phyloP scores from a whole-genome alignment of 352 stramenopile species.

The Phytophthora cactorum region DNA sequence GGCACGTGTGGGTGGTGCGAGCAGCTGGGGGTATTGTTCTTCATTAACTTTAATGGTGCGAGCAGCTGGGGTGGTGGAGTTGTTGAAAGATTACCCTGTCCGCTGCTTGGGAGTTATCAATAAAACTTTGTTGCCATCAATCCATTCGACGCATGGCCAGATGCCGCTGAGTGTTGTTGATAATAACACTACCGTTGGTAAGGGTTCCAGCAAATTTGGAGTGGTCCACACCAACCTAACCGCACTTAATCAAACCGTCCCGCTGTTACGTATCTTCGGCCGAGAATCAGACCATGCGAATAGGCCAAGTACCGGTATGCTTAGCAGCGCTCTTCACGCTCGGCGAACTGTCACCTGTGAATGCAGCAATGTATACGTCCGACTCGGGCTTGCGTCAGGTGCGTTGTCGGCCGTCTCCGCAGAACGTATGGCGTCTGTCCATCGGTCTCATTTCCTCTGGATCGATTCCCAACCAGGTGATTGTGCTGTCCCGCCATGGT shows the following conservation, averaged over 20 bases:
- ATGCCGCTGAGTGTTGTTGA: not conserved
- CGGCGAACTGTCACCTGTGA: not conserved
- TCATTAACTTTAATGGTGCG: too few relatives aligned
- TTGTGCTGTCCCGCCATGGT: slow-evolving; percentile 75
- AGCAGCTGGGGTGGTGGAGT: slow-evolving; percentile 25
- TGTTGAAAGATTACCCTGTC: slow-evolving; percentile 6
- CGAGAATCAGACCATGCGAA: slow-evolving; percentile 16
- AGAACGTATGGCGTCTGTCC: slow-evolving; percentile 22
- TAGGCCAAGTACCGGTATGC: not conserved
- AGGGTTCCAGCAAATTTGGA: slow-evolving; percentile 6
- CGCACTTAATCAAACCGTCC: not conserved
- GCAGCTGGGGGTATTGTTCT: slow-evolving; percentile 36
- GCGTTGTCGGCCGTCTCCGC: not conserved
- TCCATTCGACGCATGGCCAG: slow-evolving; percentile 1
- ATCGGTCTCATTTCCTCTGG: slow-evolving; percentile 5
- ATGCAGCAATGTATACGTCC: slow-evolving; percentile 9
- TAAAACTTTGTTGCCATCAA: slow-evolving; percentile 5
- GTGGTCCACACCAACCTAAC: slow-evolving; percentile 17
- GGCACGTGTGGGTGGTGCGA: slow-evolving; percentile 24
- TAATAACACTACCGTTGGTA: too few relatives aligned
- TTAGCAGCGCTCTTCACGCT: slow-evolving; percentile 13
- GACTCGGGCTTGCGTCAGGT: slow-evolving; percentile 43
- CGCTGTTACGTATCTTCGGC: not conserved
- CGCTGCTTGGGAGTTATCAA: not conserved
- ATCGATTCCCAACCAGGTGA: slow-evolving; percentile 42